Evolutionary conservation across 257 asterid genomes (phyloP).

Genomic region (Solanum appendiculatum): DNA sequence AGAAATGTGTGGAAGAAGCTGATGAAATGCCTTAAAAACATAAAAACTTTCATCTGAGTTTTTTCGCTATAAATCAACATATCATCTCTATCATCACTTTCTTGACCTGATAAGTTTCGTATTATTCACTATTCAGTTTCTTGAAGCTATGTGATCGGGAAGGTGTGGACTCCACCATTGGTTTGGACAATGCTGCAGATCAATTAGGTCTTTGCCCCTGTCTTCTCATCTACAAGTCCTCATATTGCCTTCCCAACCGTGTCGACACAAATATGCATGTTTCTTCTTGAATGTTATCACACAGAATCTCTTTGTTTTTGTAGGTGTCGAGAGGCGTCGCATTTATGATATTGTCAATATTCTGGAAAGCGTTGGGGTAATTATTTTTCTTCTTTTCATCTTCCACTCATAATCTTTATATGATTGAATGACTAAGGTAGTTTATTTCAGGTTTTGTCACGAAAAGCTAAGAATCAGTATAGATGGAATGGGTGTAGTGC

Average conservation of each 20-base stretch:
- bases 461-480: constrained; percentile 40
- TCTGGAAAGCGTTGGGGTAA: constrained; percentile 57
- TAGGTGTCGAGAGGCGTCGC: constrained; percentile 60
- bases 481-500: constrained; percentile 42
- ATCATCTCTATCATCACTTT: neutral
- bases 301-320: neutral
- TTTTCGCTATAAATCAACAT: neutral
- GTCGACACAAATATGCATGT: neutral
- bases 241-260: neutral
- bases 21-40: neutral
- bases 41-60: neutral
- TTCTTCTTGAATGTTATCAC: neutral
- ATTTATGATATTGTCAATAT: constrained; percentile 62
- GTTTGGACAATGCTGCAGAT: constrained; percentile 46
- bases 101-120: neutral
- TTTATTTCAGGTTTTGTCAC: constrained; percentile 28
- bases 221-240: neutral
- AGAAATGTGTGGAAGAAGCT: neutral
- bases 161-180: constrained; percentile 44
- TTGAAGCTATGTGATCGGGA: constrained; percentile 43
- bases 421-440: neutral
- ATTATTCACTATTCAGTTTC: constrained; percentile 38
- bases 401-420: neutral
- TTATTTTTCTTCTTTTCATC: neutral
- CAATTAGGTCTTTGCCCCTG: constrained; percentile 32